phyloP scores from a whole-genome alignment of 305 asterid genomes.

The Fraxinus velutina region DNA sequence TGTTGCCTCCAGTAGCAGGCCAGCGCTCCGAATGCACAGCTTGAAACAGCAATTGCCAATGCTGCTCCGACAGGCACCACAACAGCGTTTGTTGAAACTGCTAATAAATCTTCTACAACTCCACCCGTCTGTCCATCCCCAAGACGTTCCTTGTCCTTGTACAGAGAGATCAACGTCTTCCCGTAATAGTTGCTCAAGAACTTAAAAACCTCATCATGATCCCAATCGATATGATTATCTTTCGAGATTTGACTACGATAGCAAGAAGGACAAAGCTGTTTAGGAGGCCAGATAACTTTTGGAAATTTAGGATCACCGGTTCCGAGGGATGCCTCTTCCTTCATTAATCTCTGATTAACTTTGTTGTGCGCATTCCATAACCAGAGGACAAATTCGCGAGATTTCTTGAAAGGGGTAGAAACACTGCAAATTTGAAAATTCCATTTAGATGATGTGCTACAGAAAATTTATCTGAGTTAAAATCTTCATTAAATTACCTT shows the following conservation, averaged over 20 bases:
- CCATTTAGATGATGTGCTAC: constrained; percentile 10
- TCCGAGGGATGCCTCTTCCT: constrained; percentile 55
- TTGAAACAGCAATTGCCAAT: constrained; percentile 75
- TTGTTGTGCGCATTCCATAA: constrained; percentile 79
- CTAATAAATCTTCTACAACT: constrained; percentile 37
- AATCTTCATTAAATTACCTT: constrained; percentile 39
- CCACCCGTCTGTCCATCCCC: constrained; percentile 20
- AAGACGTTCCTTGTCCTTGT: constrained; percentile 57
- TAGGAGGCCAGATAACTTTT: constrained; percentile 65
- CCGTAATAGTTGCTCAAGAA: constrained; percentile 68
- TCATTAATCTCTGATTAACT: constrained; percentile 66
- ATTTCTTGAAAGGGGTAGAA: constrained; percentile 55
- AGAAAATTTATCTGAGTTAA: constrained; percentile 3
- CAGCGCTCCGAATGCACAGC: constrained; percentile 92
- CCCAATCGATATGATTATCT: constrained; percentile 42
- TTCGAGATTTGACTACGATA: constrained; percentile 25
- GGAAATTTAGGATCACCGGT: constrained; percentile 75
- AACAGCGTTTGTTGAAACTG: constrained; percentile 49
- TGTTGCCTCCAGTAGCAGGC: constrained; percentile 91
- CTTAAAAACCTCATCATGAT: constrained; percentile 46
- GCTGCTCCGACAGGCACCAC: constrained; percentile 91
- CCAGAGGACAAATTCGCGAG: constrained; percentile 68
- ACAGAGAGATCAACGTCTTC: constrained; percentile 37
- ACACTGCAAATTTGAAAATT: constrained; percentile 45
- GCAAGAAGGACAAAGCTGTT: constrained; percentile 73